phyloP scores from a whole-genome alignment of 1,139 yeast genomes.

The Starmera stellimalicola region DNA sequence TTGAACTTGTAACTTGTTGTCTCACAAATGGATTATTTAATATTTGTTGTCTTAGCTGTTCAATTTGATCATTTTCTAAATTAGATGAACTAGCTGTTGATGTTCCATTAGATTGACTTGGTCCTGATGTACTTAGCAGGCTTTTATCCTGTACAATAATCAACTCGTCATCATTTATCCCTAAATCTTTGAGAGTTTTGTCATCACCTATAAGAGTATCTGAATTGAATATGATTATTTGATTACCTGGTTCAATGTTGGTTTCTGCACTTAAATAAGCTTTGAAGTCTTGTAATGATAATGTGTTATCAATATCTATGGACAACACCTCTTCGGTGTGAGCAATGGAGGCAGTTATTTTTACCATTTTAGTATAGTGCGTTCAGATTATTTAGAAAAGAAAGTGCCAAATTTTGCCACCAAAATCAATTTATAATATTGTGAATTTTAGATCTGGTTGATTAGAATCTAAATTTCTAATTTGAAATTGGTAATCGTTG shows the following conservation, averaged over 20 bases:
- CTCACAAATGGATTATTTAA: conserved; percentile 30
- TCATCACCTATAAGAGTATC: conserved; percentile 27
- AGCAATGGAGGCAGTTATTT: conserved; percentile 12
- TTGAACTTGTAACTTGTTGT: conserved; percentile 25
- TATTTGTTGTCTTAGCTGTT: conserved; percentile 39
- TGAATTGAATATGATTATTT: conserved; percentile 40
- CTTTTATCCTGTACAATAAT: conserved; percentile 30
- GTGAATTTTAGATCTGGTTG: no score
- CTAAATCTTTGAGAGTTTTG: conserved; percentile 36
- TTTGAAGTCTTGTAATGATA: conserved; percentile 57
- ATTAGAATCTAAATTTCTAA: no score
- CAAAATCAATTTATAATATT: no score
- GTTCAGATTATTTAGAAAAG: no score
- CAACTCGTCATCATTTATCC: conserved; percentile 49
- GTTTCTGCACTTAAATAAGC: conserved; percentile 77
- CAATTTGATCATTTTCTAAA: conserved; percentile 32
- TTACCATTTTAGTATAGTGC: conserved; percentile 7
- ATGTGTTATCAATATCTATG: conserved; percentile 40
- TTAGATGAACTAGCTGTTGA: conserved; percentile 17
- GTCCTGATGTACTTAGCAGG: neutral
- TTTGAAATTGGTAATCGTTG: no score
- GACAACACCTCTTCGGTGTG: conserved; percentile 14
- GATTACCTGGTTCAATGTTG: conserved; percentile 36
- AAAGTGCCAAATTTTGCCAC: neutral
- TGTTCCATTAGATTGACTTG: conserved; percentile 5